Base-by-base conservation (phyloP, 2,329 filamentous ascomycete species). In the Alternaria consortialis region DNA sequence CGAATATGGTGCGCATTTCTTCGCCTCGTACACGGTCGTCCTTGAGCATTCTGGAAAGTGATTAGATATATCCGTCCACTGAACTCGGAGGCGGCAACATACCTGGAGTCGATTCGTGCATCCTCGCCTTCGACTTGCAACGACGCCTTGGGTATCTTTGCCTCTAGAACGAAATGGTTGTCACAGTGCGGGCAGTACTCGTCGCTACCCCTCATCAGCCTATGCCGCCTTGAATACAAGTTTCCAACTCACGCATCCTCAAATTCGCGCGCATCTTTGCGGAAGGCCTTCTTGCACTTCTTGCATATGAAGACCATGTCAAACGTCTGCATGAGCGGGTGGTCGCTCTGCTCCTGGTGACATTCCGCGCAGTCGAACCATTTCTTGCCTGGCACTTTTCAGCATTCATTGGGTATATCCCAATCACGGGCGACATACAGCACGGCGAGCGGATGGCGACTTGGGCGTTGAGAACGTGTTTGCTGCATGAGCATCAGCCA, bases 331-430 rank as follows among this genome's bases (percentile, higher is more conserved):
- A 87, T 81, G 23, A 99, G 88, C 37, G 86, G 81, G 79, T 98
- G 95, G 63, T 84, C 81, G 80, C 96, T 91, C 63, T 88, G 84
- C 79, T 99, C 95, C 55, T 83, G 82, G 82, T 99, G 95, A 83
- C 95, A 99, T 79, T 97, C 91, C 67, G 92, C 91, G 81, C 95
- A 99, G 84, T 99, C 95, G 83, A 97, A 99, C 96, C 96, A 99
- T 84, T 97, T 97, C 63, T 88, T 87, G 84, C 92, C 92, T 94
- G 72, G 29, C 6, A 17, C 27, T 36, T 53, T 31, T 63, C 40
- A 65, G 59, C 63, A 55, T 44, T 46, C 29, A 50, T 42, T 8
- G 17, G 17, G 46, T 42, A n/a, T 17, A n/a, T 51, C 17, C 36
- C 50, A 27, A 34, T 47, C 34, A 25, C 48, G 62, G 55, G 50